Evolutionary conservation across 805 yeast species (phyloP).

Genomic region (Candida sanyiensis): DNA sequence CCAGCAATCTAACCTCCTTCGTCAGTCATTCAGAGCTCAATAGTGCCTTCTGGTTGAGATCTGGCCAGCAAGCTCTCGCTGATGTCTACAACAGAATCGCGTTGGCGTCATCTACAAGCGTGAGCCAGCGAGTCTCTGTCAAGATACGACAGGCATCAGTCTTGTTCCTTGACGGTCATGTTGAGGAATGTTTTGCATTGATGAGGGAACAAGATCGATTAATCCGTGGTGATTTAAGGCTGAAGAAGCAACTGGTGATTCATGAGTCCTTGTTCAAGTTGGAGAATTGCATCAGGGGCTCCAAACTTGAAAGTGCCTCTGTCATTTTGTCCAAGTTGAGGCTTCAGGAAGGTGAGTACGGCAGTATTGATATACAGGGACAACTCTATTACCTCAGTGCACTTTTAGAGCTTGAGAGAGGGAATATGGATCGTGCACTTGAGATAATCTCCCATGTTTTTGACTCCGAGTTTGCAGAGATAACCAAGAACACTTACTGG

Average conservation of each 20-base stretch:
- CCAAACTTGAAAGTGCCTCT: slow-evolving; percentile 24
- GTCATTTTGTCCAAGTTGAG: slow-evolving; percentile 19
- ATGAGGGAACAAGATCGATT: slow-evolving; percentile 31
- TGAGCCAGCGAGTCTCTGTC: slow-evolving; percentile 36
- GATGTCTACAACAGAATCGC: slow-evolving; percentile 45
- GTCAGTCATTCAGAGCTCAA: slow-evolving; percentile 41
- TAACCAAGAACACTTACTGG: slow-evolving; percentile 34
- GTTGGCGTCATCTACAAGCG: slow-evolving; percentile 31
- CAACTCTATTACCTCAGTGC: slow-evolving; percentile 24
- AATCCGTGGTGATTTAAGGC: slow-evolving; percentile 16
- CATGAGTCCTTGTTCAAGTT: slow-evolving; percentile 36
- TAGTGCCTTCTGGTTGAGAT: slow-evolving; percentile 45
- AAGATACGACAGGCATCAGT: slow-evolving; percentile 36
- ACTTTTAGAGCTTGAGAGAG: slow-evolving; percentile 19
- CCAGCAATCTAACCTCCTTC: slow-evolving; percentile 27
- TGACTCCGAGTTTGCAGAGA: slow-evolving; percentile 12
- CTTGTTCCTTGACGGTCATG: slow-evolving; percentile 34
- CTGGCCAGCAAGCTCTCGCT: slow-evolving; percentile 44
- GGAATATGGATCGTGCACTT: slow-evolving; percentile 21
- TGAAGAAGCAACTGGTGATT: slow-evolving; percentile 37
- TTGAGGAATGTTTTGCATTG: slow-evolving; percentile 33
- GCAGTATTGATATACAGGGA: slow-evolving; percentile 27
- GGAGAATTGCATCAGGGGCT: slow-evolving; percentile 25
- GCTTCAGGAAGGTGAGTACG: slow-evolving; percentile 18
- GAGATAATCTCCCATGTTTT: slow-evolving; percentile 17